Base-by-base conservation (phyloP, 306 rosid genomes). In the Fagus crenata region DNA sequence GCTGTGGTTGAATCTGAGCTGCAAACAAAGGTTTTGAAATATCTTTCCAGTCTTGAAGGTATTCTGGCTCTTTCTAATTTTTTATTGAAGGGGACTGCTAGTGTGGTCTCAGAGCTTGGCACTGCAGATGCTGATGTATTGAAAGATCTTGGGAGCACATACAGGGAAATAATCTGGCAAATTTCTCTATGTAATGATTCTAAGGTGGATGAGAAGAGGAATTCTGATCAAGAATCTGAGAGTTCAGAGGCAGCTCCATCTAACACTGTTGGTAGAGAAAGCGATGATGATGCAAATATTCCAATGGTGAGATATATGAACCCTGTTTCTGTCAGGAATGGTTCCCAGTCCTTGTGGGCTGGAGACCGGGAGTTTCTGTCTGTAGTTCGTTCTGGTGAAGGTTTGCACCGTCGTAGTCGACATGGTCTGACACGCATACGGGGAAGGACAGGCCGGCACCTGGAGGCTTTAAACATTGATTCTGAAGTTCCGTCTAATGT, bases 321-420 rank as follows among this genome's bases (percentile, higher is more conserved):
- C 78, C 97, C 97, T 65, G 89, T 91, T 77, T 88, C 95, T 70
- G 76, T 83, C 64, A 84, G 99, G 87, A 89, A 83, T 81, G 89
- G 90, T 76, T 84, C 97, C 78, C 98, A 90, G 78, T 77, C 98
- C 74, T 75, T 89, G 63, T 95, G 99, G 99, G 86, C 88, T 49
- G 97, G 95, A 72, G 97, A 92, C 67, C 92, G 93, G 7, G 97
- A 95, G 64, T 90, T 95, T 82, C 86, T 91, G n/a, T 95, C 99
- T 36, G 96, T 86, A 83, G 93, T 90, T 78, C 97, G 97, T 56
- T 80, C 93, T 65, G 92, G 93, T 77, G 99, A 95, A 88, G 87
- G 89, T 82, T 80, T 95, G 87, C 97, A 89, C 81, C 99, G 97
- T 41, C 97, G 92, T 41, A 89, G 80, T 82, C 88, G 97, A 78